Evolutionary conservation across 176 grass and related monocot genomes (phyloP), one percentile per base, ranked within the genome.

Genomic region (Pharus latifolius): DNA sequence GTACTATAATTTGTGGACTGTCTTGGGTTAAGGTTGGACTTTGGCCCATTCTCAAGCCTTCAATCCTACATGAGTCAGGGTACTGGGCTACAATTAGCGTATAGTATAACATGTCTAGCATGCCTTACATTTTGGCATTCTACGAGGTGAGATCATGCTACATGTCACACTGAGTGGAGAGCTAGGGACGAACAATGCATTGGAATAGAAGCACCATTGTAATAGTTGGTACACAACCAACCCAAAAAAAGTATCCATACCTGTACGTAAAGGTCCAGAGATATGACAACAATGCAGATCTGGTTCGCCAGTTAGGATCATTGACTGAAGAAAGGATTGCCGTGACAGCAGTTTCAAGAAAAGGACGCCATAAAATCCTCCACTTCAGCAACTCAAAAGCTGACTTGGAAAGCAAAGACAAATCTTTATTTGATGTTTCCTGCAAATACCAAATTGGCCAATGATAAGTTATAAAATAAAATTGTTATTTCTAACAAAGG

Each of bases 351-450:
- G 65, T 73, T 83, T 93, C 89, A 78, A 98, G 64, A 56, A 85
- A 90, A 60, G 94, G 86, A 0, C 75, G 89, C 22, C 32, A 79
- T 65, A 92, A 74, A 71, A 83, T 80, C 63, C 67, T 77, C 94
- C 94, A 98, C 73, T 90, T 93, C 7, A 98, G 65, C 74, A 98
- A 74, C 79, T 90, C 84, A 83, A 98, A 98, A 78, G 89, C 77
- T 45, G 94, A 76, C 72, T 98, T 98, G 51, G 94, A 84, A 6
- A 93, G 85, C 52, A 83, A 83, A n/a, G 89, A 93, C 64, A 98
- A 85, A 57, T 98, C 84, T 80, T 98, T 93, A 24, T 90, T 93
- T 78, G 94, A 93, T 83, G 84, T 93, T 90, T 98, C 94, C 94
- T 98, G 63, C 18, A 48, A 73, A 70, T 35, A 75, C 7, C 30